These are phyloP conservation scores for Houttuynia cordata DNA, from an alignment of 164 flowering plant species.

Conservation along the genomic window DNA sequence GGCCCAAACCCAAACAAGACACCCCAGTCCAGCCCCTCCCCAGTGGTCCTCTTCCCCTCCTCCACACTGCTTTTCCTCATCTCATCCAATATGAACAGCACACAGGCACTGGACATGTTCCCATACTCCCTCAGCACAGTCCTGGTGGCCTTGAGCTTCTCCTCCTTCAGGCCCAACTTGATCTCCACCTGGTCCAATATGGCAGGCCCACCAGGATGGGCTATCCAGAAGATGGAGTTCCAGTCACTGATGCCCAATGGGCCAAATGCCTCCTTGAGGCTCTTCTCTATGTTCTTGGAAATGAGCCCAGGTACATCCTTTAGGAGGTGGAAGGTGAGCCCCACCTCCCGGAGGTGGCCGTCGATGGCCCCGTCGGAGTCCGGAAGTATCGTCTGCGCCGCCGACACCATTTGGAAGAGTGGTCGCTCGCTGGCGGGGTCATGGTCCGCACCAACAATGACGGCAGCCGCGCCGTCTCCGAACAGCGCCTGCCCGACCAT, in stretches of 20 bases:
- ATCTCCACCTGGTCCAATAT: constrained; percentile 9
- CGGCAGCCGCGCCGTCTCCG: constrained; percentile 12
- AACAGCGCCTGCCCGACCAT: constrained; percentile 13
- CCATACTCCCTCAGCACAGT: constrained; percentile 9
- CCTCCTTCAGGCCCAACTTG: constrained; percentile 5
- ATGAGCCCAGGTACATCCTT: constrained; percentile 10
- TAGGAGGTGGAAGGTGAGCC: constrained; percentile 6
- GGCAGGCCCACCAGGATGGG: constrained; percentile 10
- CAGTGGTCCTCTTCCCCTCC: constrained; percentile 9
- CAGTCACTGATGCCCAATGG: constrained; percentile 10
- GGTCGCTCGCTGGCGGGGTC: constrained; percentile 2
- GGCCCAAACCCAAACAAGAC: constrained; percentile 14
- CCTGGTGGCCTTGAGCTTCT: constrained; percentile 8
- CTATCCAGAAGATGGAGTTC: constrained; percentile 10
- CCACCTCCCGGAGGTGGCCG: constrained; percentile 9
- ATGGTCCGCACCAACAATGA: constrained; percentile 10
- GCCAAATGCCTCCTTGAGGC: constrained; percentile 4
- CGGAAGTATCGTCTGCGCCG: constrained; percentile 7
- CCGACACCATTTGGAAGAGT: constrained; percentile 7
- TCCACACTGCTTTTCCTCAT: constrained; percentile 9
- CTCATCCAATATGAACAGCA: constrained; percentile 10
- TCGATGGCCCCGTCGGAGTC: constrained; percentile 7
- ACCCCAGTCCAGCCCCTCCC: constrained; percentile 13
- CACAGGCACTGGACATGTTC: constrained; percentile 13
- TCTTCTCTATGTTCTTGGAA: constrained; percentile 10